Evolutionary conservation across 2,329 filamentous ascomycete genomes (phyloP).

Genomic region (Emydomyces testavorans): DNA sequence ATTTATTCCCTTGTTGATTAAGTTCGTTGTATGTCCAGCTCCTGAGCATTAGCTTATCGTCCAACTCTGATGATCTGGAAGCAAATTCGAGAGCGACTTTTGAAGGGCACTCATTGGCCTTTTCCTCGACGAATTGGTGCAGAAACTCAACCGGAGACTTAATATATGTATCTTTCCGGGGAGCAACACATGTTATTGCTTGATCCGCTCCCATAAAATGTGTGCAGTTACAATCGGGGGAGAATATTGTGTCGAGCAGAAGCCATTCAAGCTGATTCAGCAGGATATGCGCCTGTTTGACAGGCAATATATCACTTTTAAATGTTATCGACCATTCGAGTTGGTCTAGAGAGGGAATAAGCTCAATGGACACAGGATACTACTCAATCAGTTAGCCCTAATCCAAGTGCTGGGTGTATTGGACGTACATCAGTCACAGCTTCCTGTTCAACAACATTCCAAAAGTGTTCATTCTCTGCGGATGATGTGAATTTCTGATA

Average conservation of each 20-base stretch:
- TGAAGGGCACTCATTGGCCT: slow-evolving; percentile 45
- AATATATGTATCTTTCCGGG: slow-evolving; percentile 49
- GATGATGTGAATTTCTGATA: slow-evolving; percentile 53
- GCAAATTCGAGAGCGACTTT: slow-evolving; percentile 66
- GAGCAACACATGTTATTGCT: slow-evolving; percentile 49
- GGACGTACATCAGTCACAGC: slow-evolving; percentile 51
- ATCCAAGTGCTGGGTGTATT: neutral
- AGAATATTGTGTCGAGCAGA: slow-evolving; percentile 48
- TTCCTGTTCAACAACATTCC: slow-evolving; percentile 53
- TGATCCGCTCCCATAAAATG: slow-evolving; percentile 27
- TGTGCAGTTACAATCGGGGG: slow-evolving; percentile 33
- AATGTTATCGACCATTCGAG: slow-evolving; percentile 57
- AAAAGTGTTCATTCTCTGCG: slow-evolving; percentile 32
- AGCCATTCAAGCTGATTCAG: slow-evolving; percentile 60
- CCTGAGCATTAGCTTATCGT: slow-evolving; percentile 36
- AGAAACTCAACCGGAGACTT: slow-evolving; percentile 49
- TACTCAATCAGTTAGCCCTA: slow-evolving; percentile 20
- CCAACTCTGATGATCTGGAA: slow-evolving; percentile 38
- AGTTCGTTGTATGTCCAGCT: slow-evolving; percentile 67
- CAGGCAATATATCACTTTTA: slow-evolving; percentile 52
- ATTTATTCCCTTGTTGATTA: slow-evolving; percentile 56
- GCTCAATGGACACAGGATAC: slow-evolving; percentile 70
- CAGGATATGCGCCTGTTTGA: slow-evolving; percentile 54
- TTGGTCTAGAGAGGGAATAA: slow-evolving; percentile 46
- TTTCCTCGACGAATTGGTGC: slow-evolving; percentile 65